Conservation (phyloP, 2,329 filamentous ascomycete species). For the Lasiodiplodia sp. region DNA sequence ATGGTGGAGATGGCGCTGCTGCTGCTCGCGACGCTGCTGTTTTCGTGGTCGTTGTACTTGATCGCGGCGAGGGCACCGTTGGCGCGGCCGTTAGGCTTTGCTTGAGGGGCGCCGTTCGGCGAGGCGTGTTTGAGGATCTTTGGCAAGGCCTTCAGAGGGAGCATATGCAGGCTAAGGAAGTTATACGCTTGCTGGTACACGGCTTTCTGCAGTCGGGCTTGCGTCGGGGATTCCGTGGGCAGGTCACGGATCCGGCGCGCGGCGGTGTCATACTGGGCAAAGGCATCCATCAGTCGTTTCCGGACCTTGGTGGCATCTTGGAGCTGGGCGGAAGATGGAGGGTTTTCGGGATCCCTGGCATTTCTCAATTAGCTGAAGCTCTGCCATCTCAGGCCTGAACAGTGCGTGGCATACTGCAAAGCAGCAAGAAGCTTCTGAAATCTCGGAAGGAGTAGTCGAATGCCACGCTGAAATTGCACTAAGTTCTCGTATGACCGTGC, state of each 20-base stretch:
- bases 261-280: conserved; percentile 84
- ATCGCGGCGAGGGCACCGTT: conserved; percentile 61
- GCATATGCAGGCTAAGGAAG: conserved; percentile 89
- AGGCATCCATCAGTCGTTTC: conserved; percentile 88
- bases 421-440: conserved; percentile 80
- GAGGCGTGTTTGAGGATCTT: conserved; percentile 63
- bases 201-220: conserved; percentile 78
- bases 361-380: background rate
- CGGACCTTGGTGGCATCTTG: conserved; percentile 87
- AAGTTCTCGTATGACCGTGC: conserved; percentile 84
- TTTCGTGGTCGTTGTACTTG: conserved; percentile 62
- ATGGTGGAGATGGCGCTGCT: conserved; percentile 69
- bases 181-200: conserved; percentile 82
- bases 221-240: conserved; percentile 73
- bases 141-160: conserved; percentile 71
- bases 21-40: conserved; percentile 62
- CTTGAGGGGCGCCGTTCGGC: conserved; percentile 51
- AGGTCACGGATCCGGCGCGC: conserved; percentile 83
- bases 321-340: conserved; percentile 73
- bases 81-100: conserved; percentile 42
- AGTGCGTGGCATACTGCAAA: conserved; percentile 64
- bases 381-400: background rate
- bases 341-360: conserved; percentile 65
- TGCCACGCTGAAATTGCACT: conserved; percentile 86
- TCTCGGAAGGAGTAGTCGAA: conserved; percentile 78